These are phyloP conservation scores for Coemansia sp. DNA, from an alignment of 192 early-diverging fungal genomes.

Conservation along the genomic window DNA sequence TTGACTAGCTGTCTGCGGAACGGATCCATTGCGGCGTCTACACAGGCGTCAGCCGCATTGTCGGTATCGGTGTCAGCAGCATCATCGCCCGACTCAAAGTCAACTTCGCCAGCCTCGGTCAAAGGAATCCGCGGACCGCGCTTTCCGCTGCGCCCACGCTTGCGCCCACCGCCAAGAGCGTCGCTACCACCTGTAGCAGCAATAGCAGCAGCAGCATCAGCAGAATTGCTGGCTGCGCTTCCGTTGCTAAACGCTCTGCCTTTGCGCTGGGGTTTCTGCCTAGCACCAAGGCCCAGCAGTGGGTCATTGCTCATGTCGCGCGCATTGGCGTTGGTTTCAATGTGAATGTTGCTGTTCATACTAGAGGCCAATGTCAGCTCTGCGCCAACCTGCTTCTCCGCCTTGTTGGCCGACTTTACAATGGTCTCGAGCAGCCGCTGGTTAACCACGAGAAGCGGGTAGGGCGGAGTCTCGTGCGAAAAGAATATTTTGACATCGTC, in stretches of 20 bases:
- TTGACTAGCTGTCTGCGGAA: slow-evolving; percentile 48
- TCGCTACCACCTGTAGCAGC: slow-evolving; percentile 1
- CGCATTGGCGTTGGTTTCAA: slow-evolving; percentile 54
- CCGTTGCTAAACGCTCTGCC: background rate
- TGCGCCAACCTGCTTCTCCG: slow-evolving; percentile 22
- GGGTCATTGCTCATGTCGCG: slow-evolving; percentile 9
- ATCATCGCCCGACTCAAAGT: slow-evolving; percentile 34
- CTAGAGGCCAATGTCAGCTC: slow-evolving; percentile 53
- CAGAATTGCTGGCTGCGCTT: background rate
- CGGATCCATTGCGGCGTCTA: slow-evolving; percentile 21
- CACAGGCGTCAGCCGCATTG: background rate
- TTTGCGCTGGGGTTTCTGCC: slow-evolving; percentile 3
- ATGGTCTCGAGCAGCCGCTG: slow-evolving; percentile 37
- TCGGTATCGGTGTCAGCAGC: background rate
- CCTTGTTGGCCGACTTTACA: slow-evolving; percentile 14
- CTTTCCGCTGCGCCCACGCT: slow-evolving; percentile 14
- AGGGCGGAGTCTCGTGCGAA: slow-evolving; percentile 50
- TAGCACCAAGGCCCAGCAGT: slow-evolving; percentile 2
- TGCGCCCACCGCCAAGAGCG: background rate
- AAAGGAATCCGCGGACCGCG: slow-evolving; percentile 16
- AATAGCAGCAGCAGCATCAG: background rate
- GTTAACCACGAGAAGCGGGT: slow-evolving; percentile 49
- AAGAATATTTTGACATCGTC: slow-evolving; percentile 31
- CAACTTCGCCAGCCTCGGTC: slow-evolving; percentile 27
- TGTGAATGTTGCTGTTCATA: slow-evolving; percentile 56